Evolutionary conservation across 768 basidiomycete genomes (phyloP), one percentile per base, ranked within the genome.

Genomic region (Lepiota brunneoincarnata): DNA sequence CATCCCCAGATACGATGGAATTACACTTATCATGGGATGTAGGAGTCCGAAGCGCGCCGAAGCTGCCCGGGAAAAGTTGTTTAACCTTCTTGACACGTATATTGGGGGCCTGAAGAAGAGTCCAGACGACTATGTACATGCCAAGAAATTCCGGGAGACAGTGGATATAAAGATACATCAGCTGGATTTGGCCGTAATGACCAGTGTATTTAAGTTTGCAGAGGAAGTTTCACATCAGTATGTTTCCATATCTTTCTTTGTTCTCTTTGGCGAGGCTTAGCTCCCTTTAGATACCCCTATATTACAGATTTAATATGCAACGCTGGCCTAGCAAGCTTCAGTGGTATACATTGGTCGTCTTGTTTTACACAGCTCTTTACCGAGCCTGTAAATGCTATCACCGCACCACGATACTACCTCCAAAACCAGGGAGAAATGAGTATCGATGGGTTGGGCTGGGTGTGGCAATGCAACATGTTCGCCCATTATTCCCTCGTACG

Each of bases 401-500:
- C 84, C 4, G 53, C 69, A 3, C 89, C 89, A 1, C 59, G 49
- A 12, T 91, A 67, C 67, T 79, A 85, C 62, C 54, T 73, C 3
- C 89, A 93, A 64, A 66, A 74, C 24, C 63, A 55, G 10, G 89
- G 87, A 6, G 78, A 84, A 57, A 59, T 77, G 46, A 89, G 82
- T 58, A 68, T 70, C 3, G 90, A 94, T 58, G 83, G 86, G 4
- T 69, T 92, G 0, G 92, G 92, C 2, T 86, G 79, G 78, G 80
- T 85, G 6, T 94, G 91, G 89, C 89, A 93, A 63, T 87, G 82
- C 55, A 93, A 93, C 61, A 70, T 92, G 23, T 92, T 93, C 52
- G 84, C 86, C 0, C 91, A 93, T 67, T 93, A 86, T 63, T 77
- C 77, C 24, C 69, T 94, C 59, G 91, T 93, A 62, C 51, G 86